Evolutionary conservation across 192 early-diverging fungal species (phyloP).

Genomic region (Lobosporangium transversale): DNA sequence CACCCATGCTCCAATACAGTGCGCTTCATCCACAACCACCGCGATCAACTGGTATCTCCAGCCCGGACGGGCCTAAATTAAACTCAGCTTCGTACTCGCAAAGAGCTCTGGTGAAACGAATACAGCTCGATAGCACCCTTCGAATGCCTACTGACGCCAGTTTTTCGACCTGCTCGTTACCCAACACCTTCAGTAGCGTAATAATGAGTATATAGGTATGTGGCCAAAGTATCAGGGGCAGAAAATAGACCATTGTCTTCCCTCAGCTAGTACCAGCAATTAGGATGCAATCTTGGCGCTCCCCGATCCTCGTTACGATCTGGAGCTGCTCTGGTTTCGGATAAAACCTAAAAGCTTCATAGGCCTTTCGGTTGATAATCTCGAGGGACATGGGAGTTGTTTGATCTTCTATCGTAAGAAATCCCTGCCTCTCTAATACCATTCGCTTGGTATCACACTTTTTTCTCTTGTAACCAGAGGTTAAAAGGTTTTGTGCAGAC

Average conservation of each 20-base stretch:
- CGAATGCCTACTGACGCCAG: neutral
- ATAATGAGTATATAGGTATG: constrained; percentile 2
- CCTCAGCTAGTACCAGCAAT: constrained; percentile 19
- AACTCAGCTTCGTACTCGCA: neutral
- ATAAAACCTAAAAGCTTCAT: neutral
- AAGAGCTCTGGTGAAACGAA: constrained; percentile 39
- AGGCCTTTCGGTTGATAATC: too few relatives aligned
- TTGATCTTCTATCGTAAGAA: too few relatives aligned
- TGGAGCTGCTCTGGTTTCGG: neutral
- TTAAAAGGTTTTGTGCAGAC: too few relatives aligned
- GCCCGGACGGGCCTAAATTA: neutral
- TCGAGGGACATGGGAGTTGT: too few relatives aligned
- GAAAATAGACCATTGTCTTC: constrained; percentile 7
- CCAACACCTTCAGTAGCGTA: constrained; percentile 4
- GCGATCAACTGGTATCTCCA: constrained; percentile 7
- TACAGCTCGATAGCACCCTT: constrained; percentile 3
- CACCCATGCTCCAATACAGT: constrained; percentile 12
- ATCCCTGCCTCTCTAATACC: too few relatives aligned
- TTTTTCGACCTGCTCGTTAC: constrained; percentile 6
- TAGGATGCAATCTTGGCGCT: constrained; percentile 5
- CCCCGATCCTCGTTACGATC: neutral
- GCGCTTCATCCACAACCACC: constrained; percentile 27
- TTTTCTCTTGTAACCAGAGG: too few relatives aligned
- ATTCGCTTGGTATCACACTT: too few relatives aligned
- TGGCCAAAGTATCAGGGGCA: constrained; percentile 13